A percentile compares a stretch with the other conserved stretches of the same genome.
phyloP scores from a whole-genome alignment of 208 protist genomes.

The Trypanosoma grayi region DNA sequence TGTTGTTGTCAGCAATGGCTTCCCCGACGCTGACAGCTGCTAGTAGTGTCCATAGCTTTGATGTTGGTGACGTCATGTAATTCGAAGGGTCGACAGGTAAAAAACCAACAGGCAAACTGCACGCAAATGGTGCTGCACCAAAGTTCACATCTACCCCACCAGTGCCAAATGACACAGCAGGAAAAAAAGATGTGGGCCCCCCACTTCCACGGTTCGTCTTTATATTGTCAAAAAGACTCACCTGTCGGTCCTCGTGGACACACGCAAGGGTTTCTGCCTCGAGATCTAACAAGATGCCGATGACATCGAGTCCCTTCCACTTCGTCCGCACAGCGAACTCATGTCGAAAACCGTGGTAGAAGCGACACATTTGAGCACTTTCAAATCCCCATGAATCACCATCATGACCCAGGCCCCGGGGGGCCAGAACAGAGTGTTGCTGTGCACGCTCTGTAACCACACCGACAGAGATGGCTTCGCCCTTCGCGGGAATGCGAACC shows the following conservation, averaged over 20 bases:
- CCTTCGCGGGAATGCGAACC: slow-evolving; percentile 52
- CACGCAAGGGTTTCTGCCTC: slow-evolving; percentile 52
- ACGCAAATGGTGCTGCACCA: slow-evolving; percentile 65
- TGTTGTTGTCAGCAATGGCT: background rate
- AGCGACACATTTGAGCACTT: slow-evolving; percentile 52
- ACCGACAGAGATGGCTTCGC: slow-evolving; percentile 51
- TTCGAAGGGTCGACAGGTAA: slow-evolving; percentile 74
- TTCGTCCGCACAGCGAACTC: slow-evolving; percentile 60
- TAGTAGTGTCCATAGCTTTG: slow-evolving; percentile 60
- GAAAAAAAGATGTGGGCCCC: slow-evolving; percentile 48
- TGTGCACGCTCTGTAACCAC: slow-evolving; percentile 51
- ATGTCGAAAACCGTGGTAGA: slow-evolving; percentile 57
- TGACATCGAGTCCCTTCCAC: slow-evolving; percentile 82
- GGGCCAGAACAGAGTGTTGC: slow-evolving; percentile 20
- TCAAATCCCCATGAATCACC: slow-evolving; percentile 84
- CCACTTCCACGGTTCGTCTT: slow-evolving; percentile 16
- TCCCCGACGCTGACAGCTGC: slow-evolving; percentile 35
- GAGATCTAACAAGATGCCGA: slow-evolving; percentile 83
- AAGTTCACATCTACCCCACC: slow-evolving; percentile 85
- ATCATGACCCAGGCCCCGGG: slow-evolving; percentile 54
- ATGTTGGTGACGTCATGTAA: slow-evolving; percentile 43
- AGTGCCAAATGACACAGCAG: slow-evolving; percentile 40
- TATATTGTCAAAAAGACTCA: slow-evolving; percentile 54
- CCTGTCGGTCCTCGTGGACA: slow-evolving; percentile 69
- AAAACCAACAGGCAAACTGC: slow-evolving; percentile 47